Evolutionary conservation across 257 asterid species (phyloP).

Genomic region (Solanum appendiculatum): DNA sequence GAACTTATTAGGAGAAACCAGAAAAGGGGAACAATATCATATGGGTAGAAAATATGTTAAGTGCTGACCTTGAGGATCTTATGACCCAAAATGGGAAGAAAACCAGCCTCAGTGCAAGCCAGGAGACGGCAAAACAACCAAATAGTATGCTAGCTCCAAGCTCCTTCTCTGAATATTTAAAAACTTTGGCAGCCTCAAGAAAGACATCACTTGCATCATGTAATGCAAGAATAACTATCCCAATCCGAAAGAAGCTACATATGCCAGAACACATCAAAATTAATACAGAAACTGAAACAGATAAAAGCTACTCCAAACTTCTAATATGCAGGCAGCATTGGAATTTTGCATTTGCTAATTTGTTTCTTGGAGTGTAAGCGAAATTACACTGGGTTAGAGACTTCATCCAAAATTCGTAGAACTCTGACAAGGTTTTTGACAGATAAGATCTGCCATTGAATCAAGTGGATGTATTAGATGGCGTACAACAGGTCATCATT

Average conservation of each 20-base stretch:
- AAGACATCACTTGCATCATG: slow-evolving; percentile 96
- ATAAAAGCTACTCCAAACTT: background rate
- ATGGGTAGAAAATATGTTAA: background rate
- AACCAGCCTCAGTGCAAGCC: slow-evolving; percentile 78
- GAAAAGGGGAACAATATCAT: slow-evolving; percentile 20
- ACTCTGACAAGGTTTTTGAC: background rate
- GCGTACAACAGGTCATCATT: background rate
- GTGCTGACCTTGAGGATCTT: background rate
- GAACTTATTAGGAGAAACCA: slow-evolving; percentile 5
- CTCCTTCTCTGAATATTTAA: slow-evolving; percentile 79
- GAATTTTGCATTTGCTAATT: background rate
- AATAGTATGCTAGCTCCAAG: slow-evolving; percentile 71
- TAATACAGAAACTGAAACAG: background rate
- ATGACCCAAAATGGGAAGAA: slow-evolving; percentile 75
- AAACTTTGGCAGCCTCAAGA: slow-evolving; percentile 89
- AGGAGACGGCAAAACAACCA: slow-evolving; percentile 76
- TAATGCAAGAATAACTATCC: slow-evolving; percentile 67
- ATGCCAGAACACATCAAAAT: background rate
- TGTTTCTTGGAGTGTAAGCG: background rate
- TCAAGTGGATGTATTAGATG: background rate
- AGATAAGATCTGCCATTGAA: background rate
- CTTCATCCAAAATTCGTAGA: background rate
- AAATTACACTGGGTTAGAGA: background rate
- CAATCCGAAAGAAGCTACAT: slow-evolving; percentile 74
- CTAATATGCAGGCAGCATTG: background rate